Evolutionary conservation across 306 rosid genomes (phyloP).

Genomic region (Corylus americana): DNA sequence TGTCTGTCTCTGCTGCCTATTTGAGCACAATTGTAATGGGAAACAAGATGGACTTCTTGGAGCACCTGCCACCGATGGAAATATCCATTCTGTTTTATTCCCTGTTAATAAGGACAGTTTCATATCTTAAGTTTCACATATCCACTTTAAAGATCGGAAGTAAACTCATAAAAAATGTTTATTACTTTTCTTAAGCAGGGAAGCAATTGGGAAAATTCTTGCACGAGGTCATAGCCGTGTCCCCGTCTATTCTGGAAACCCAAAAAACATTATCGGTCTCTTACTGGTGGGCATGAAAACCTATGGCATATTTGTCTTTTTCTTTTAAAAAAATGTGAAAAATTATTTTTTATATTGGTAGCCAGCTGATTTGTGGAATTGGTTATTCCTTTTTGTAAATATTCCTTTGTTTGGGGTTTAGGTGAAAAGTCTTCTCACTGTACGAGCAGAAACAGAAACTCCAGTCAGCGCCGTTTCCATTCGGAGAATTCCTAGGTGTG

Average conservation of each 20-base stretch:
- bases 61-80: not conserved
- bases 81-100: not conserved
- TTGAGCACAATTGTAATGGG: not conserved
- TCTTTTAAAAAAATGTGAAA: constrained; percentile 5
- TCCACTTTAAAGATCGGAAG: not conserved
- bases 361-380: constrained; percentile 6
- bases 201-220: constrained; percentile 60
- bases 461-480: constrained; percentile 86
- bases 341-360: not conserved
- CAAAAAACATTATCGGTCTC: constrained; percentile 54
- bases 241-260: constrained; percentile 47
- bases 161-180: not conserved
- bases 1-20: not conserved
- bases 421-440: constrained; percentile 63
- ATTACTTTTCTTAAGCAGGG: constrained; percentile 29
- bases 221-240: constrained; percentile 62
- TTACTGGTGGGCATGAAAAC: constrained; percentile 28
- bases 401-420: constrained; percentile 21
- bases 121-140: not conserved
- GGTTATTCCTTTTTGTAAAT: not conserved
- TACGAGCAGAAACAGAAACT: constrained; percentile 55
- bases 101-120: not conserved
- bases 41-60: not conserved
- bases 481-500: constrained; percentile 88
- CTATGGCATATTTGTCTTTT: not conserved